A percentile compares a stretch with the other conserved stretches of the same genome.
These are phyloP conservation scores for Myxozyma kluyveri DNA, from an alignment of 805 yeast genomes.

Conservation along the genomic window DNA sequence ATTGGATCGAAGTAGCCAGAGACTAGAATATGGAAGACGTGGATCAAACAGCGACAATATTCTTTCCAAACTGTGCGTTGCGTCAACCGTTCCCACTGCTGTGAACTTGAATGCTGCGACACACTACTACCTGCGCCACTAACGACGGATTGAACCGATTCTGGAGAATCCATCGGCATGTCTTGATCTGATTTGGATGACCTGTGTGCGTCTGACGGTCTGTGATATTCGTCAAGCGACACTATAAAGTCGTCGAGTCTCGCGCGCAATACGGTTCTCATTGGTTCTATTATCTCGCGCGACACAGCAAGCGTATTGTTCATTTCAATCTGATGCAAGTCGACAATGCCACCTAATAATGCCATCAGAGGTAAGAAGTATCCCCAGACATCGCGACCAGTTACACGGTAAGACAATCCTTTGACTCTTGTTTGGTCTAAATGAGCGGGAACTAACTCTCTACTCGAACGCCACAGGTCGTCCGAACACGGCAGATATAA, in stretches of 20 bases:
- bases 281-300: conserved; percentile 24
- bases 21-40: conserved; percentile 35
- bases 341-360: conserved; percentile 37
- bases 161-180: conserved; percentile 5
- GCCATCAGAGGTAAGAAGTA: conserved; percentile 41
- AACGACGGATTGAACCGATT: conserved; percentile 29
- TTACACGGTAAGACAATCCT: conserved; percentile 34
- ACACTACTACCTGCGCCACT: conserved; percentile 23
- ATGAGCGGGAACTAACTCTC: conserved; percentile 36
- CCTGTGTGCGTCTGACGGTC: too few relatives aligned
- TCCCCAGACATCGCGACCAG: conserved; percentile 42
- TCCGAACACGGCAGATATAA: conserved; percentile 41
- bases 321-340: conserved; percentile 32
- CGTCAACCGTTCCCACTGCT: conserved; percentile 8
- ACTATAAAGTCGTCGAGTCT: conserved; percentile 20
- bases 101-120: not conserved
- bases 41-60: conserved; percentile 28
- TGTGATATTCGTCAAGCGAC: conserved; percentile 25
- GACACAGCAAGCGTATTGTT: conserved; percentile 31
- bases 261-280: conserved; percentile 23
- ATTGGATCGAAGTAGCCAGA: conserved; percentile 37
- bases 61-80: conserved; percentile 21
- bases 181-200: too few relatives aligned
- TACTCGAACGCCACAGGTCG: conserved; percentile 37
- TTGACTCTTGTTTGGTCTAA: conserved; percentile 35